phyloP scores from a whole-genome alignment of 441 rosid genomes.

The Aleurites moluccanus region DNA sequence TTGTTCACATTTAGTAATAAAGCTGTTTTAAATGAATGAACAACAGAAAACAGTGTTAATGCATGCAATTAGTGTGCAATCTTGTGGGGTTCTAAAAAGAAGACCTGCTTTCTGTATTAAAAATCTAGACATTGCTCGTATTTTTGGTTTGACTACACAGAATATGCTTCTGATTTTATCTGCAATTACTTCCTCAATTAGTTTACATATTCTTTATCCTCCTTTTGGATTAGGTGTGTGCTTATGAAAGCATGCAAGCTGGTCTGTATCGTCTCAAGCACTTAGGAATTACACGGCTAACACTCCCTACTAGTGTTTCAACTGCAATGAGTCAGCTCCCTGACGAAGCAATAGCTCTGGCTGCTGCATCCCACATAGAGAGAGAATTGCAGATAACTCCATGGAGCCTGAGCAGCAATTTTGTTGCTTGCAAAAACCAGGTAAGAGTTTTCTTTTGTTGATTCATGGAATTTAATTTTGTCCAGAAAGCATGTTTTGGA shows the following conservation, averaged over 20 bases:
- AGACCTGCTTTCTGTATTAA: neutral
- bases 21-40: neutral
- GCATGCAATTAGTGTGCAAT: neutral
- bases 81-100: no score
- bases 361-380: constrained; percentile 98
- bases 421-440: constrained; percentile 95
- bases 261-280: constrained; percentile 92
- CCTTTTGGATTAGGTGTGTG: constrained; percentile 67
- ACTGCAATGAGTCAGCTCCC: constrained; percentile 95
- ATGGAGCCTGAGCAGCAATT: constrained; percentile 95
- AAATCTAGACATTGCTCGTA: neutral
- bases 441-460: constrained; percentile 34
- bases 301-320: constrained; percentile 76
- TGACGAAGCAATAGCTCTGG: constrained; percentile 93
- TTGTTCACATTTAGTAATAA: neutral
- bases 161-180: neutral
- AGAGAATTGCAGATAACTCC: constrained; percentile 97
- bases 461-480: neutral
- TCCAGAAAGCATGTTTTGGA: neutral
- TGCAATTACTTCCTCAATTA: neutral
- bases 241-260: constrained; percentile 98
- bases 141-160: neutral
- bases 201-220: neutral
- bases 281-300: constrained; percentile 86
- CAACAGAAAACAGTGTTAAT: neutral